Evolutionary conservation across 805 yeast genomes (phyloP), one percentile per base, ranked within the genome.

Genomic region (Saccharomycopsis javanensis): DNA sequence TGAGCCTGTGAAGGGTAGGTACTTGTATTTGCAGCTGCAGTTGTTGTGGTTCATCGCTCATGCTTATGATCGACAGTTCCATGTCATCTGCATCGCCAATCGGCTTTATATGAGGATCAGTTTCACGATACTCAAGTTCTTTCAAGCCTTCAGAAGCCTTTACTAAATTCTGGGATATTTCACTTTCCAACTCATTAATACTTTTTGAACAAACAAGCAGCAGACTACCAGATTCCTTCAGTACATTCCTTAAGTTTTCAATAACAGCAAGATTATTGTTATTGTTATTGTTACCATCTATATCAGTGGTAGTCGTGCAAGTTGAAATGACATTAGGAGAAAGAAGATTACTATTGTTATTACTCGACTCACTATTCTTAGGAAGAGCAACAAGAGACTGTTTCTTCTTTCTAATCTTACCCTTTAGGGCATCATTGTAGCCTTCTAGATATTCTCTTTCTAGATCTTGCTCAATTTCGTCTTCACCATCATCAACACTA

Each of bases 401-500:
- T 25, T 42, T 42, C 57, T 70, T 69, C 58, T 72, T 74, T 51
- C 69, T 64, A 42, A 79, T 68, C 60, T 78, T 62, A 25, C 68
- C 75, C 54, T 81, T 77, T 54, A 86, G 65, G 0, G 91, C 94
- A 68, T 85, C 94, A 46, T 77, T 78, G 64, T 80, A 81, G 0
- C 94, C 94, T 65, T 86, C 95, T 33, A 82, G 64, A 65, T 86
- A 87, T 61, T 80, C 79, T 25, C 81, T 68, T 58, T 77, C 79
- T 55, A 77, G 68, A 62, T 80, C 86, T 16, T 78, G 80, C 59
- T 81, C 85, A 16, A 83, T 76, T 61, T 88, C 96, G 61, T 80
- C 79, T 48, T 86, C 80, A 64, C 85, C 89, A 68, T 88, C 96
- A 66, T 88, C 96, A 0, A 88, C 95, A 35, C 90, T 82, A 67